Conservation (phyloP, 108 stramenopile genomes). For the Cylindrotheca fusiformis region DNA sequence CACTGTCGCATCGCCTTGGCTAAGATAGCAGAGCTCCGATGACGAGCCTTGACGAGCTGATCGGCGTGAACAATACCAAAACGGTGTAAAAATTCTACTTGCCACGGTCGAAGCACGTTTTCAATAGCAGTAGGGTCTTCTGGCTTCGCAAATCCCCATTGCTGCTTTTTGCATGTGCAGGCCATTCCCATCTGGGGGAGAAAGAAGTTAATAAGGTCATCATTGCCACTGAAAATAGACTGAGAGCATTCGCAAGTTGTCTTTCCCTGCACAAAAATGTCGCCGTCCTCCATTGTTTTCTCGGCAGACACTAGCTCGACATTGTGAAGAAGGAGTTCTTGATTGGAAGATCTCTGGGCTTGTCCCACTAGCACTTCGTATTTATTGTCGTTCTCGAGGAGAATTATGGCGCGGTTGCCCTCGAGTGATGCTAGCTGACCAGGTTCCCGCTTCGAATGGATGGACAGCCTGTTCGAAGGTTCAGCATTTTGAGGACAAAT, state of each 20-base stretch:
- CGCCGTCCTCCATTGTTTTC: background rate
- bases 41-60: conserved; percentile 47
- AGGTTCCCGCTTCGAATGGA: no score
- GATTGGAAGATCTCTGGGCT: background rate
- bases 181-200: conserved; percentile 74
- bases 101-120: conserved; percentile 74
- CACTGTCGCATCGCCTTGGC: conserved; percentile 51
- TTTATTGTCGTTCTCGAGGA: conserved; percentile 21
- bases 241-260: conserved; percentile 50
- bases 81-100: conserved; percentile 51
- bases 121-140: conserved; percentile 59
- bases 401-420: conserved; percentile 23
- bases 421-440: background rate
- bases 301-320: background rate
- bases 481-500: no score
- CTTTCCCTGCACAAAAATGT: background rate
- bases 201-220: conserved; percentile 66
- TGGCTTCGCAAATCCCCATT: conserved; percentile 18
- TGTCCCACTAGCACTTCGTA: conserved; percentile 20
- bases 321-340: conserved; percentile 1
- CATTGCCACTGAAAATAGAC: conserved; percentile 65
- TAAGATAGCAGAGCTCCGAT: conserved; percentile 42
- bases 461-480: no score
- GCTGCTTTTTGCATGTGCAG: conserved; percentile 50
- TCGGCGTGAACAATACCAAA: conserved; percentile 48